Conservation (phyloP, 1,284 basidiomycete species). For the Heterobasidion annosum region DNA sequence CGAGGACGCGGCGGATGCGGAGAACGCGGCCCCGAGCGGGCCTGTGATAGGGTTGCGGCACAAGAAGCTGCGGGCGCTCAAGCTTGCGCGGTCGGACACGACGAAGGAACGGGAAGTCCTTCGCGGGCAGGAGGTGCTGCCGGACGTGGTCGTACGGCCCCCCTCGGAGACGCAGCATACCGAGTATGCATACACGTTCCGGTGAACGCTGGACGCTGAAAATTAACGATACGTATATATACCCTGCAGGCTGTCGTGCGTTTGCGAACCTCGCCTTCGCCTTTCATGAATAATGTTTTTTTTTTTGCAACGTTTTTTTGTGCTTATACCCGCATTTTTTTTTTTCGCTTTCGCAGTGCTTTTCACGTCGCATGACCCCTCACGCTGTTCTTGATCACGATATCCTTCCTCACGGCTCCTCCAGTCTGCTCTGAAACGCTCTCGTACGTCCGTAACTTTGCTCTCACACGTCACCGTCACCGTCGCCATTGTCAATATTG, state of each 20-base stretch:
- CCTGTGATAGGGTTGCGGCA: conserved; percentile 3
- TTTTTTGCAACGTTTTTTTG: not conserved
- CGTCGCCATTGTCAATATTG: too few species aligned
- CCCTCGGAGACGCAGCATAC: conserved; percentile 14
- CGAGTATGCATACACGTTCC: not conserved
- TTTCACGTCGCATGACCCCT: not conserved
- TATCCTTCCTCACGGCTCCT: too few species aligned
- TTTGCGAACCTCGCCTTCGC: not conserved
- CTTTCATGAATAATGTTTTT: not conserved
- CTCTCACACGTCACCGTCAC: too few species aligned
- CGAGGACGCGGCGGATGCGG: conserved; percentile 17
- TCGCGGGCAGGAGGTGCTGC: conserved; percentile 30
- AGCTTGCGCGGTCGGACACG: conserved; percentile 51
- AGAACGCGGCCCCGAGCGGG: conserved; percentile 29
- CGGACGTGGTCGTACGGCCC: conserved; percentile 35
- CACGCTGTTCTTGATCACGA: not conserved
- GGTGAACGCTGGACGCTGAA: not conserved
- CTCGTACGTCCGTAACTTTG: too few species aligned
- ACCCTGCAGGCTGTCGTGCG: not conserved
- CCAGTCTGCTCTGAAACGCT: too few species aligned
- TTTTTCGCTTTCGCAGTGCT: not conserved
- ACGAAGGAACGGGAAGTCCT: conserved; percentile 43
- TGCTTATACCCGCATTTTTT: not conserved
- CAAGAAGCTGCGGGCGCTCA: conserved; percentile 37
- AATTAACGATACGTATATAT: not conserved